phyloP scores from a whole-genome alignment of 768 basidiomycete genomes.

The Phylloporus rhodoxanthus region DNA sequence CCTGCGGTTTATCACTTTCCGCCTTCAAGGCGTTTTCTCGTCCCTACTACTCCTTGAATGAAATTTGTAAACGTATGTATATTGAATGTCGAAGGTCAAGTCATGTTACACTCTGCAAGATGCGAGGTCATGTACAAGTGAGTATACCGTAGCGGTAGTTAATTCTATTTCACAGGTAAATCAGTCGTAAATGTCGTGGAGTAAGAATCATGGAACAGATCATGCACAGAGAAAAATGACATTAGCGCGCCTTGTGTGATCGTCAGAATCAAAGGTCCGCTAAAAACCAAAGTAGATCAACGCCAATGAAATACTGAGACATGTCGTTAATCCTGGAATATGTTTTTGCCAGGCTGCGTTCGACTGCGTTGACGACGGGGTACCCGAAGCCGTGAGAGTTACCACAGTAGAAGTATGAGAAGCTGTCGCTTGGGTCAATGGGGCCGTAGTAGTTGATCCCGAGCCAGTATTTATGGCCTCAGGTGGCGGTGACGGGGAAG shows the following conservation, averaged over 20 bases:
- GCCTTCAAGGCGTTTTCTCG: no score
- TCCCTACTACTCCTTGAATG: no score
- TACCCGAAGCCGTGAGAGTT: not conserved
- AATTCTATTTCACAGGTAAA: conserved; percentile 8
- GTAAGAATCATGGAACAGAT: not conserved
- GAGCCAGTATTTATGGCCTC: not conserved
- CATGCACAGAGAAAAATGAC: conserved; percentile 17
- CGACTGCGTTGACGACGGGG: conserved; percentile 14
- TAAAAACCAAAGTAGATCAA: conserved; percentile 17
- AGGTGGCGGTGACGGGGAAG: not conserved
- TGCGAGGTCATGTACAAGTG: conserved; percentile 20
- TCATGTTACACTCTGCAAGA: conserved; percentile 23
- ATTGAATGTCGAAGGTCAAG: not conserved
- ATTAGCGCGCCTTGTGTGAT: conserved; percentile 8
- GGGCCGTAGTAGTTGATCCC: not conserved
- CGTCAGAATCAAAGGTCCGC: conserved; percentile 2
- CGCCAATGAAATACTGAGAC: conserved; percentile 14
- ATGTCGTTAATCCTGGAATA: conserved; percentile 9
- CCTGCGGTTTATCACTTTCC: not conserved
- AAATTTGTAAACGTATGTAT: not conserved
- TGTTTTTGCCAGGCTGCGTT: conserved; percentile 25
- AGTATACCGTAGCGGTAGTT: conserved; percentile 11
- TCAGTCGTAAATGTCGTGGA: conserved; percentile 21
- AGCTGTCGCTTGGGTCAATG: not conserved
- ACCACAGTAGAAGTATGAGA: conserved; percentile 6